phyloP scores from a whole-genome alignment of 805 yeast species.

The Kuraishia cidri region DNA sequence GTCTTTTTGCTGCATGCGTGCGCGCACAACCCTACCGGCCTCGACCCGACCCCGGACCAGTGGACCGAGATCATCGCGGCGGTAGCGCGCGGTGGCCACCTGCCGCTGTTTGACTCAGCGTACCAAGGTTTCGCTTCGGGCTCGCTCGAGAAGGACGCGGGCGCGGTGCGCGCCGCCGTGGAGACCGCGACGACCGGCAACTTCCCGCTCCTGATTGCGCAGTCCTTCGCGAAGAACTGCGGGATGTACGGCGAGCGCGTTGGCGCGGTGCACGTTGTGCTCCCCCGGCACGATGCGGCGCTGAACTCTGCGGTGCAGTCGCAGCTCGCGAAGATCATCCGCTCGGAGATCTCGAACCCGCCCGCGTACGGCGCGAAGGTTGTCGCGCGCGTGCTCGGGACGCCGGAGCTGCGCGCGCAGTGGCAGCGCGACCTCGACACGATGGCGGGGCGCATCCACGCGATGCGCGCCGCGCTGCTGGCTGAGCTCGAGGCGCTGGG shows the following conservation, averaged over 20 bases:
- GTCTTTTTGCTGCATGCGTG: constrained; percentile 85
- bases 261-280: constrained; percentile 80
- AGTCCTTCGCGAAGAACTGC: constrained; percentile 93
- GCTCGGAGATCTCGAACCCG: constrained; percentile 87
- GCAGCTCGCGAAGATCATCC: constrained; percentile 66
- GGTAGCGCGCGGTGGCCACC: constrained; percentile 51
- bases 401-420: constrained; percentile 57
- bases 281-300: constrained; percentile 30
- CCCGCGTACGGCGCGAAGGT: constrained; percentile 95
- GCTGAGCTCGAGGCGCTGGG: constrained; percentile 46
- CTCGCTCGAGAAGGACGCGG: constrained; percentile 73
- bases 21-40: constrained; percentile 97
- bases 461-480: constrained; percentile 69
- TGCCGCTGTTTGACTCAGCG: constrained; percentile 87
- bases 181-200: constrained; percentile 30
- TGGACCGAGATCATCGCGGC: constrained; percentile 68
- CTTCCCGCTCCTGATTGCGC: constrained; percentile 70
- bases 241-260: constrained; percentile 98
- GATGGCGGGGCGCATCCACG: constrained; percentile 77
- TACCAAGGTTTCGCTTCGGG: constrained; percentile 98
- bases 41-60: constrained; percentile 80
- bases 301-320: constrained; percentile 55
- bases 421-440: constrained; percentile 81
- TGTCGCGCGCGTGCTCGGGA: constrained; percentile 65
- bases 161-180: constrained; percentile 66